Conservation (phyloP, 129 eudicot genomes). For the Flaveria robusta region DNA sequence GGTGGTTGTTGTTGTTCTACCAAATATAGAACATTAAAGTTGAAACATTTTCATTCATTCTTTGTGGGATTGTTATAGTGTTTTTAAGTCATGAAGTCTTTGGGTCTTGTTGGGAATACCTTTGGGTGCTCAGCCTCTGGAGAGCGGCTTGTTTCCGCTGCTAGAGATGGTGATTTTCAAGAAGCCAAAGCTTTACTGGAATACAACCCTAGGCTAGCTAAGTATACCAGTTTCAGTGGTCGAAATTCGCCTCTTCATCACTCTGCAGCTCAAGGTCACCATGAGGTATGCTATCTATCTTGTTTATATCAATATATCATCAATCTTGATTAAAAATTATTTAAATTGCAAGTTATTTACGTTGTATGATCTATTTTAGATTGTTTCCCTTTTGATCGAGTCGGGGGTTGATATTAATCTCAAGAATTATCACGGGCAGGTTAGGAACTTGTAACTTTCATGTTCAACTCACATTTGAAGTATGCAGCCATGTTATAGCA, state of each 20-base stretch:
- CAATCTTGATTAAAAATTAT: constrained; percentile 6
- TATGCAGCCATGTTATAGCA: neutral
- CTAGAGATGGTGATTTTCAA: constrained; percentile 97
- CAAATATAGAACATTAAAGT: constrained; percentile 23
- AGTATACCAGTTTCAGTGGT: constrained; percentile 84
- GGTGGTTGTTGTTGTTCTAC: constrained; percentile 30
- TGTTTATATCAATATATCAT: constrained; percentile 1
- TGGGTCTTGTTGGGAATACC: constrained; percentile 83
- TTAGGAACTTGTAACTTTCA: constrained; percentile 19
- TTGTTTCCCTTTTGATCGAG: constrained; percentile 79
- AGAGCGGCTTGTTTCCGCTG: constrained; percentile 94
- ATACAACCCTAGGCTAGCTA: constrained; percentile 81
- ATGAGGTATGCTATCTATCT: constrained; percentile 60
- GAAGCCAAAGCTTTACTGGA: constrained; percentile 94
- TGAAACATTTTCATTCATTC: constrained; percentile 24
- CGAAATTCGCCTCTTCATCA: constrained; percentile 93
- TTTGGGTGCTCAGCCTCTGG: constrained; percentile 99
- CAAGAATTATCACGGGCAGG: constrained; percentile 98
- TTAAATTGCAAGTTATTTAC: neutral
- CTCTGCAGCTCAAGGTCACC: constrained; percentile 97
- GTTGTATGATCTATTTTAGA: constrained; percentile 39
- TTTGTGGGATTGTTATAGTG: constrained; percentile 14
- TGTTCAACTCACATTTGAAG: neutral
- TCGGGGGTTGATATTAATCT: constrained; percentile 95
- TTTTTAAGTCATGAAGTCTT: constrained; percentile 51